Base-by-base conservation (phyloP, 2,329 filamentous ascomycete genomes). In the Colletotrichum phormii region DNA sequence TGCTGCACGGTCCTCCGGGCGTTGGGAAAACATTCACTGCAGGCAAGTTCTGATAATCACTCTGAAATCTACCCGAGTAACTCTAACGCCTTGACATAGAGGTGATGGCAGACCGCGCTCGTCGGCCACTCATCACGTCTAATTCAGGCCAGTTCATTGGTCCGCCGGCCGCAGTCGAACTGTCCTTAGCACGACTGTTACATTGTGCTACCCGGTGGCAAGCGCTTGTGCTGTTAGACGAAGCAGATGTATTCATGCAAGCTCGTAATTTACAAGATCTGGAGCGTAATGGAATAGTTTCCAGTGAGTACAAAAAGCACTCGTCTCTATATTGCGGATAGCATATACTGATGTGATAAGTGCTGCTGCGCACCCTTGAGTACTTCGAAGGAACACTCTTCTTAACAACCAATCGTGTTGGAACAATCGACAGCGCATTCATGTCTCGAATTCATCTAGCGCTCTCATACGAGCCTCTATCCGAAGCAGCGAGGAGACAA, bases 301-400 rank as follows among this genome's bases (percentile, higher is more conserved):
- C 65, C 15, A 57, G 65, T 67, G 9, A 22, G 64, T 37, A 9
- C 5, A 13, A 26, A 7, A 24, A 5, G n/a, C 2, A 8, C 26
- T 29, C 37, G 13, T 8, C 15, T 18, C 22, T 8, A 15, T 3
- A 12, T 15, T 22, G 24, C n/a, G 24, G 7, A 29, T 31, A 9
- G 11, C 11, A 4, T 35, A 9, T 24, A 18, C 64, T 61, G 13
- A 61, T 8, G 8, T 5, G 18, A 11, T 13, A 15, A 67, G 65
- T 86, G 63, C 87, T 87, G 78, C 78, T 87, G 22, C 84, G 85
- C n/a, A 84, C 84, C 0, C 82, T 88, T 67, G 86, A 88, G 78
- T 87, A 87, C 77, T 87, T 86, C 78, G 81, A 81, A 3, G 86
- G 86, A 49, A 82, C 87, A 22, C 80, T 88, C 46, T 86, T 88